Conservation (phyloP, 768 basidiomycete genomes). For the Boletellus ananas region DNA sequence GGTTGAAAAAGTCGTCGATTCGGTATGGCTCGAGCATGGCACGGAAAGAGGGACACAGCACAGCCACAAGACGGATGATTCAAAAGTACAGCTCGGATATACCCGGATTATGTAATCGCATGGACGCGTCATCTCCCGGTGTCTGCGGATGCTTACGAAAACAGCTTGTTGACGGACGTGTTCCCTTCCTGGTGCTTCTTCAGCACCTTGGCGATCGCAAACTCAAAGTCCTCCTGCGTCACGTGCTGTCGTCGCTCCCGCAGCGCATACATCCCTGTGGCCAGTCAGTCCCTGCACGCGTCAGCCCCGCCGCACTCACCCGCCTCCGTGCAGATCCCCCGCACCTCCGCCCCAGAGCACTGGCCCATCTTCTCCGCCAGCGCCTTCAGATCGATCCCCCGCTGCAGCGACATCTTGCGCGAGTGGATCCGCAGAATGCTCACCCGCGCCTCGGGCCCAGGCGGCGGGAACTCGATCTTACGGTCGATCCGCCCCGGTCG, state of each 20-base stretch:
- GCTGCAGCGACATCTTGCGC: conserved; percentile 97
- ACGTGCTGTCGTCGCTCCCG: conserved; percentile 95
- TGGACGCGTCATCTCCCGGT: conserved; percentile 17
- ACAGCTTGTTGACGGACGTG: conserved; percentile 91
- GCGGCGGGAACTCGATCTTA: conserved; percentile 98
- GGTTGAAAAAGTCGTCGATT: conserved; percentile 63
- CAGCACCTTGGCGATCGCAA: conserved; percentile 94
- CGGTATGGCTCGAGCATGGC: conserved; percentile 24
- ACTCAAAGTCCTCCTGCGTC: conserved; percentile 98
- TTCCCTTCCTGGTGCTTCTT: conserved; percentile 98
- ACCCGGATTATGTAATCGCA: conserved; percentile 14
- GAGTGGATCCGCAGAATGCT: conserved; percentile 98
- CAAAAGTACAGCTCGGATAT: not conserved
- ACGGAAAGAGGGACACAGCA: not conserved
- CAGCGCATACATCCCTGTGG: conserved; percentile 91
- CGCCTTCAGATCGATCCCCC: conserved; percentile 94
- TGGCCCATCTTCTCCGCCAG: conserved; percentile 99
- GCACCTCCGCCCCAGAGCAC: conserved; percentile 95
- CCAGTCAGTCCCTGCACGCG: not conserved
- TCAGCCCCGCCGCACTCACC: conserved; percentile 40
- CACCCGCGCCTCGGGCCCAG: conserved; percentile 93
- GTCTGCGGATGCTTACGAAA: conserved; percentile 60
- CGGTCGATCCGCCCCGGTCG: conserved; percentile 94
- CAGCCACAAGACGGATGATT: not conserved
- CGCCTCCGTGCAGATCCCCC: conserved; percentile 97